Percentiles rank a stretch among this genome's conserved stretches.
Evolutionary conservation across 768 basidiomycete genomes (phyloP).

Genomic region (Tephrocybe sp.): DNA sequence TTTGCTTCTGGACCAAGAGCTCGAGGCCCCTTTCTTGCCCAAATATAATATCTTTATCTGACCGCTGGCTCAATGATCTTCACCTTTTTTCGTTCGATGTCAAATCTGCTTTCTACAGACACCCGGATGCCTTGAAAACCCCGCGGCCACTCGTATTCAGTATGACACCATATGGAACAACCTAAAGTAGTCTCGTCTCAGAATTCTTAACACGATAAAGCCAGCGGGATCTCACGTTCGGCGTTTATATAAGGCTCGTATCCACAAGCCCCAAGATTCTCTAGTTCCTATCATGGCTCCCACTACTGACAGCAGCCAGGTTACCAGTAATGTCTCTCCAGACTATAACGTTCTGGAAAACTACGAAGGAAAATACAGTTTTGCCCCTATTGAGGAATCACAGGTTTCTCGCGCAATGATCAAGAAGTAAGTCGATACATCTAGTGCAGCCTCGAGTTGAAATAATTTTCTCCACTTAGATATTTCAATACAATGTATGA

Average conservation of each 20-base stretch:
- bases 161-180: background rate
- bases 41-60: too few species aligned
- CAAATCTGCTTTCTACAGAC: too few species aligned
- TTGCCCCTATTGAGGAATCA: constrained; percentile 75
- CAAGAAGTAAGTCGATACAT: constrained; percentile 44
- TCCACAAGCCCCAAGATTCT: background rate
- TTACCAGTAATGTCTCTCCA: constrained; percentile 9
- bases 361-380: constrained; percentile 65
- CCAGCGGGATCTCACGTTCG: constrained; percentile 5
- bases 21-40: too few species aligned
- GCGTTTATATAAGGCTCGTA: constrained; percentile 6
- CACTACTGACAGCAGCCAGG: constrained; percentile 12
- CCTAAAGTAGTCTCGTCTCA: background rate
- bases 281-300: constrained; percentile 12
- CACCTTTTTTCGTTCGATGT: too few species aligned
- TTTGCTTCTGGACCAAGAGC: too few species aligned
- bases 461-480: constrained; percentile 30
- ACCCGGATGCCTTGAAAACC: too few species aligned
- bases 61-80: too few species aligned
- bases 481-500: constrained; percentile 78
- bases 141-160: too few species aligned
- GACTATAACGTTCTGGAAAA: constrained; percentile 46
- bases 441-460: background rate
- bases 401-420: constrained; percentile 80
- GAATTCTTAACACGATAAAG: background rate